Conservation (phyloP, 2,329 filamentous ascomycete genomes). For the Triangularia verruculosa region DNA sequence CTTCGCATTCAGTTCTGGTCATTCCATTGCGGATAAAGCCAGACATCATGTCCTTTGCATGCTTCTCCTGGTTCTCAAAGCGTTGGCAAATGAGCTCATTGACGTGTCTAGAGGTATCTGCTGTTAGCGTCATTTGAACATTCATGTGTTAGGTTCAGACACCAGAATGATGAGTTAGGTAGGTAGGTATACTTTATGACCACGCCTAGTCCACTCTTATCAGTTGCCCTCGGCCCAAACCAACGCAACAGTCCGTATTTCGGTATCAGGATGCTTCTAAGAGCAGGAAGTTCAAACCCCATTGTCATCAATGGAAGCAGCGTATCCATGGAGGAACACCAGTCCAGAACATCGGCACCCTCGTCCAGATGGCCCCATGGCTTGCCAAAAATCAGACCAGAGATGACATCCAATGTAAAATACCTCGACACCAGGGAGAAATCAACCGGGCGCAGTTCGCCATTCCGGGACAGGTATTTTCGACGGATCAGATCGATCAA, state of each 20-base stretch:
- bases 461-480: constrained; percentile 35
- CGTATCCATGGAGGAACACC: neutral
- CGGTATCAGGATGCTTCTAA: neutral
- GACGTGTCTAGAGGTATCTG: neutral
- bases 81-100: constrained; percentile 1
- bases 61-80: neutral
- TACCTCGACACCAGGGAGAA: constrained; percentile 4
- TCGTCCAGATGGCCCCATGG: constrained; percentile 13
- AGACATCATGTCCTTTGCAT: constrained; percentile 16
- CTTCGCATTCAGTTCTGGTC: constrained; percentile 39
- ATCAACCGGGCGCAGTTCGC: neutral
- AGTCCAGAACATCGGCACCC: constrained; percentile 4
- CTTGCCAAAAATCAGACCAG: constrained; percentile 12
- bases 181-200: neutral
- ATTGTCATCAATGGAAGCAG: neutral
- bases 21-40: constrained; percentile 34
- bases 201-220: neutral
- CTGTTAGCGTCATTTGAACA: neutral
- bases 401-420: constrained; percentile 17
- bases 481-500: constrained; percentile 41
- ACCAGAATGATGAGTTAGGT: neutral
- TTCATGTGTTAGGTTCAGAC: neutral
- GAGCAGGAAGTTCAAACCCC: neutral
- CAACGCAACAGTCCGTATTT: neutral
- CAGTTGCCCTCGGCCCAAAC: neutral